A percentile compares a stretch with the other conserved stretches of the same genome.
Conservation (phyloP, 768 basidiomycete species). For the Russula olivacea region DNA sequence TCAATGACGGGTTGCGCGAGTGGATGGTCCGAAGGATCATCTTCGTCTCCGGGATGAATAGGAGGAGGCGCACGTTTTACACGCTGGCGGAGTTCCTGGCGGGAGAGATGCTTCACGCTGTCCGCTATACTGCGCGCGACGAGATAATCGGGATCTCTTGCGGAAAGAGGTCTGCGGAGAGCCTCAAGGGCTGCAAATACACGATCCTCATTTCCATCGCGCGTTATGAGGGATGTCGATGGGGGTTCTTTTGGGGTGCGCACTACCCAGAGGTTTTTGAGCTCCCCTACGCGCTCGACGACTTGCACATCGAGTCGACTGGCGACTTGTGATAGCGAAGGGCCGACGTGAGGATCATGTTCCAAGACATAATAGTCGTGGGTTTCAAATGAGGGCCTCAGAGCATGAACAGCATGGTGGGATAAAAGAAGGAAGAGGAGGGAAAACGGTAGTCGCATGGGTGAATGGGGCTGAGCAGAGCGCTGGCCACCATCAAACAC, state of each 20-base stretch:
- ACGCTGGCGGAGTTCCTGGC: constrained; percentile 61
- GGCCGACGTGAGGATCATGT: constrained; percentile 47
- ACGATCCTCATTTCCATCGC: constrained; percentile 36
- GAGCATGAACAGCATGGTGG: constrained; percentile 31
- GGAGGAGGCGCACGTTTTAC: constrained; percentile 71
- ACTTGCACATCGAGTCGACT: constrained; percentile 67
- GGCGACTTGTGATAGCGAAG: constrained; percentile 56
- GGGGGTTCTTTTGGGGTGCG: constrained; percentile 42
- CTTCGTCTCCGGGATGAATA: constrained; percentile 30
- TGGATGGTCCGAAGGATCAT: constrained; percentile 31
- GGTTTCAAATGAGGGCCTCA: constrained; percentile 48
- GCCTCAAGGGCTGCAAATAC: constrained; percentile 46
- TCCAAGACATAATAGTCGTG: constrained; percentile 83
- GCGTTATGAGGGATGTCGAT: constrained; percentile 28
- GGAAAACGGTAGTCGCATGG: constrained; percentile 26
- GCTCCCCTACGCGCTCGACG: constrained; percentile 82
- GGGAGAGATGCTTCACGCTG: constrained; percentile 55
- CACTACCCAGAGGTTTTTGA: constrained; percentile 79
- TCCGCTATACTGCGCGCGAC: constrained; percentile 43
- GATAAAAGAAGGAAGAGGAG: constrained; percentile 31
- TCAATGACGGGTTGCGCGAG: constrained; percentile 45
- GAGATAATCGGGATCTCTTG: constrained; percentile 34
- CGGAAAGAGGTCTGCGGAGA: constrained; percentile 40
- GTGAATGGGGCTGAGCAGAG: background rate
- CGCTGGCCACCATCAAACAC: background rate